phyloP scores from a whole-genome alignment of 257 asterid genomes.

The Solanum pennellii region DNA sequence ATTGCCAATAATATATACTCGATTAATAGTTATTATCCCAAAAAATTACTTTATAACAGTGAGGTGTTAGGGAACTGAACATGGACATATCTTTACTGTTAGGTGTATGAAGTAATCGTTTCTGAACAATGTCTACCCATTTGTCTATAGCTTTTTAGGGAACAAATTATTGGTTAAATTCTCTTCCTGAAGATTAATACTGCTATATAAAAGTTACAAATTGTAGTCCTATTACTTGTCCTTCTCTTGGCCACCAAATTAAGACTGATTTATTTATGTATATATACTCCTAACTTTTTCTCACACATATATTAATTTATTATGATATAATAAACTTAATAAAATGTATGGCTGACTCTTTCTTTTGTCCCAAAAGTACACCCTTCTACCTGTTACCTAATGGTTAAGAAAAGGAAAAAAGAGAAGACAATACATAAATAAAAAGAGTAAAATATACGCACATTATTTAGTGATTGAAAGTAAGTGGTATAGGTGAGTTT shows the following conservation, averaged over 20 bases:
- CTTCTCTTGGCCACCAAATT: not conserved
- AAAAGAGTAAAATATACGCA: too few relatives aligned
- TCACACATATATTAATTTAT: not conserved
- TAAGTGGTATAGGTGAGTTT: not conserved
- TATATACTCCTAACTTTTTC: not conserved
- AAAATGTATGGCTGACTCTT: not conserved
- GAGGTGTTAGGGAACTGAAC: not conserved
- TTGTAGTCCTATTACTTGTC: not conserved
- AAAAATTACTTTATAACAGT: too few relatives aligned
- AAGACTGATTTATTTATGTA: not conserved
- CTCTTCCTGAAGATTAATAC: not conserved
- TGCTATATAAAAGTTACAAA: not conserved
- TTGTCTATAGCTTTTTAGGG: not conserved
- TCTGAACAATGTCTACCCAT: not conserved
- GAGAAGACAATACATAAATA: not conserved
- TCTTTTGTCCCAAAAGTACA: not conserved
- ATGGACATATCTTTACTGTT: not conserved
- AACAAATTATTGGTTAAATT: not conserved
- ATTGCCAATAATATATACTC: not conserved
- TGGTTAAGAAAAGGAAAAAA: not conserved
- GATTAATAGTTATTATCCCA: too few relatives aligned
- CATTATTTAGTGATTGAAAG: not conserved
- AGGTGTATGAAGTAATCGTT: not conserved
- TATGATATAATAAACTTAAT: not conserved
- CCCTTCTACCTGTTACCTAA: not conserved